phyloP scores from a whole-genome alignment of 805 yeast species.

The Millerago galiae region DNA sequence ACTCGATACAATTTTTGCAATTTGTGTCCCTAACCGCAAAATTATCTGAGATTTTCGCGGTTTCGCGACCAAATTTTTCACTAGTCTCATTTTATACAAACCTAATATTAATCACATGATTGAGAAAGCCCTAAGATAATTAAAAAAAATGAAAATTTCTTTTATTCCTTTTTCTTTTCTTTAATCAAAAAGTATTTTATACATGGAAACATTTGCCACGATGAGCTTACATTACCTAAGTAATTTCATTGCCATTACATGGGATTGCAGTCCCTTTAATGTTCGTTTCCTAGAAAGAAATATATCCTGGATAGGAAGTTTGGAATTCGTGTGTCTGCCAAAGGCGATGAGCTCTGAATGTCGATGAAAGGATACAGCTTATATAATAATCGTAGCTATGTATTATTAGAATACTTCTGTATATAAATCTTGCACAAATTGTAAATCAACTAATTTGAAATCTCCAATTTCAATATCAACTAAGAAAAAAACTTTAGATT shows the following conservation, averaged over 20 bases:
- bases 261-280: conserved; percentile 24
- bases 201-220: conserved; percentile 29
- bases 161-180: conserved; percentile 16
- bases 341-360: conserved; percentile 24
- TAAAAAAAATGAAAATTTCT: background rate
- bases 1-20: conserved; percentile 1
- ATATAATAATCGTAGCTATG: background rate
- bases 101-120: conserved; percentile 9
- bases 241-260: conserved; percentile 27
- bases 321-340: conserved; percentile 20
- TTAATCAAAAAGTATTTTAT: conserved; percentile 25
- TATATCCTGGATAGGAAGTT: conserved; percentile 28
- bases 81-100: conserved; percentile 1
- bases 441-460: background rate
- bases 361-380: conserved; percentile 26
- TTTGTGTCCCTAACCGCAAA: conserved; percentile 6
- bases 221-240: conserved; percentile 23
- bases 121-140: background rate
- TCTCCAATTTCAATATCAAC: background rate
- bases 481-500: too few species aligned
- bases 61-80: conserved; percentile 10
- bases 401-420: background rate
- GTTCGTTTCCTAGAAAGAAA: conserved; percentile 24
- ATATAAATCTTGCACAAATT: background rate
- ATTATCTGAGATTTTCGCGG: background rate